A percentile compares a stretch with the other conserved stretches of the same genome.
These are phyloP conservation scores for Curvularia spicifera DNA, from an alignment of 2,329 filamentous ascomycete genomes.

Conservation along the genomic window DNA sequence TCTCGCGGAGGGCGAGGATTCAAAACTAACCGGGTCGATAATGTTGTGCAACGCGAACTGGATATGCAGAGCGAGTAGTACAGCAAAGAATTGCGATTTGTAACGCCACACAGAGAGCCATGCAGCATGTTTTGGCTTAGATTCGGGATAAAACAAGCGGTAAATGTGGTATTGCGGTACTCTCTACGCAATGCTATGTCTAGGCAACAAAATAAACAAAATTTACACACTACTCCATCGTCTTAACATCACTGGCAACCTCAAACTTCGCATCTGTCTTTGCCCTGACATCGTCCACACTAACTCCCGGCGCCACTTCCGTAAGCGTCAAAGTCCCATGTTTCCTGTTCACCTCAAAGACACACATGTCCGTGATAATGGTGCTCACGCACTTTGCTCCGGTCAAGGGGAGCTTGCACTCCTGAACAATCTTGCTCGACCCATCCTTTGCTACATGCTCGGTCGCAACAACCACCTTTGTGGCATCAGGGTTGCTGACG, in stretches of 20 bases:
- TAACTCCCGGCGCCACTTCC: slow-evolving; percentile 85
- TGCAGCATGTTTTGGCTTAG: background rate
- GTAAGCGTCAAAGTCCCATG: slow-evolving; percentile 73
- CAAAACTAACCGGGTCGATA: background rate
- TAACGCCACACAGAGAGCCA: background rate
- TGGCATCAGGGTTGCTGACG: slow-evolving; percentile 79
- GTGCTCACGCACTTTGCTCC: slow-evolving; percentile 47
- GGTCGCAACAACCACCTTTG: slow-evolving; percentile 91
- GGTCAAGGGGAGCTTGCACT: slow-evolving; percentile 48
- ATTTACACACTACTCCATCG: slow-evolving; percentile 61
- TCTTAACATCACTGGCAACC: slow-evolving; percentile 77
- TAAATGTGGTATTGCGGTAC: background rate
- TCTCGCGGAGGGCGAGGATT: background rate
- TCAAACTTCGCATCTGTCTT: slow-evolving; percentile 88
- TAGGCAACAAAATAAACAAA: background rate
- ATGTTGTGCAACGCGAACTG: background rate
- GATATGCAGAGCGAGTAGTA: background rate
- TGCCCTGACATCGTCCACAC: slow-evolving; percentile 81
- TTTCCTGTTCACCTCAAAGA: slow-evolving; percentile 70
- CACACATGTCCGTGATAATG: slow-evolving; percentile 51
- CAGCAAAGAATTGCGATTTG: background rate
- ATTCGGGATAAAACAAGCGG: background rate
- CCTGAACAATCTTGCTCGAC: slow-evolving; percentile 86
- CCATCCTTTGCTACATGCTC: slow-evolving; percentile 95
- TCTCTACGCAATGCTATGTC: background rate